Percentiles rank a stretch among this genome's conserved stretches.
Evolutionary conservation across 2,329 filamentous ascomycete genomes (phyloP).

Genomic region (Didymella glomerata): DNA sequence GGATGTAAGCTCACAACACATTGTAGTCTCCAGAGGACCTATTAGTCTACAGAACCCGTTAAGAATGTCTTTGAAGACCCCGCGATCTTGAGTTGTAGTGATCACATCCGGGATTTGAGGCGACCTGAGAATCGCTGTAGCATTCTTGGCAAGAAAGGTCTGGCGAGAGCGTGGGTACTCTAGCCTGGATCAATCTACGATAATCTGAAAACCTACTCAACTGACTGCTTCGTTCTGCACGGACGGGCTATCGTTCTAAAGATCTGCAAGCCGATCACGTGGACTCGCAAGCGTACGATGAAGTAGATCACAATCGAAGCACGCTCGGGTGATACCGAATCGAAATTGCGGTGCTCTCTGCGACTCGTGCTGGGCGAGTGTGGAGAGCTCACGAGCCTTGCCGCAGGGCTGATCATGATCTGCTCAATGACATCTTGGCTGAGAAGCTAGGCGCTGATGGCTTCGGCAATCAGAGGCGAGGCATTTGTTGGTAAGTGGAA

Average conservation of each 20-base stretch:
- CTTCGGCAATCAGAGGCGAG: neutral
- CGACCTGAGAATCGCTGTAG: no score
- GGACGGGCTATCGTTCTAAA: neutral
- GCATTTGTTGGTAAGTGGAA: neutral
- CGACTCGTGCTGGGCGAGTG: neutral
- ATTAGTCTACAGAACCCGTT: no score
- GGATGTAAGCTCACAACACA: no score
- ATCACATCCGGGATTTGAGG: no score
- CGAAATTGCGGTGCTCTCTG: neutral
- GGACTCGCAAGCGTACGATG: neutral
- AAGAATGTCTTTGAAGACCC: no score
- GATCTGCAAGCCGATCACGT: neutral
- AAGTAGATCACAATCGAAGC: neutral
- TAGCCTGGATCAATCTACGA: neutral
- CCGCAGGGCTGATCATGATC: neutral
- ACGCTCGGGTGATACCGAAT: neutral
- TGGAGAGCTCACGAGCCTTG: neutral
- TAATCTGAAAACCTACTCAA: neutral
- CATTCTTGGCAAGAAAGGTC: neutral
- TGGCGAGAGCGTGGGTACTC: neutral
- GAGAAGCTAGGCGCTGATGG: neutral
- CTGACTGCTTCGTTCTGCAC: neutral
- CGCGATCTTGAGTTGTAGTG: no score
- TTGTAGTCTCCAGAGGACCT: no score
- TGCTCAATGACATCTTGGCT: neutral